Base-by-base conservation (phyloP, 2,329 filamentous ascomycete species). In the Sarocladiaceae sp. region DNA sequence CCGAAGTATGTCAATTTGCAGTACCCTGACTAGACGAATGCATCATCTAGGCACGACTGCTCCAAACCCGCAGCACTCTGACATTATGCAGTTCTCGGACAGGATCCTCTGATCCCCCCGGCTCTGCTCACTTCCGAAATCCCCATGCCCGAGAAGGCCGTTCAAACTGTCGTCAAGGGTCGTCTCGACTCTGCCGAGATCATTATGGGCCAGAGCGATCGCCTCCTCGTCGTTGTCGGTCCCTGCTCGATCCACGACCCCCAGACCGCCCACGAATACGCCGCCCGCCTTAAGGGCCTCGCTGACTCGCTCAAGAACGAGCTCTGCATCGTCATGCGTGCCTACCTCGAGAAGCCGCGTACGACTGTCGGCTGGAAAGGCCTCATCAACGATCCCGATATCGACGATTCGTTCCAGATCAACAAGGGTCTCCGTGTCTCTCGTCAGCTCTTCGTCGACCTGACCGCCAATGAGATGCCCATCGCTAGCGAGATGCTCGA, bases 351-450 rank as follows among this genome's bases (percentile, higher is more conserved):
- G 79, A 99, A 99, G 80, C 94, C 94, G 37, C 87, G 94, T 56
- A 99, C 94, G 48, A 99, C 94, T 0, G 92, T 99, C 48, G 94
- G 94, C 67, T 99, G 94, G 94, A 99, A 99, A 76, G 94, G 94
- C 50, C 79, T 99, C 70, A 97, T 99, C 80, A 99, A 99, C 73
- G 94, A 99, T 71, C 94, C 94, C 2, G 92, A 97, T 64, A 96
- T 99, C 68, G 90, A 99, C 71, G 87, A 94, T 69, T 94, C 87
- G 66, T 99, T 88, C 86, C 84, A 96, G 76, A 99, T 99, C 78
- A 99, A 99, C 84, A 97, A 97, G 80, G 94, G 94, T 51, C 81
- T 99, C 53, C 84, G 90, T 26, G 84, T 96, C 53, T 93, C 89
- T n/a, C 83, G 94, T 62, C 87, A 96, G 74, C 80, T 99, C 66